phyloP scores from a whole-genome alignment of 371 early-diverging fungal species.

The Mucor saturninus region DNA sequence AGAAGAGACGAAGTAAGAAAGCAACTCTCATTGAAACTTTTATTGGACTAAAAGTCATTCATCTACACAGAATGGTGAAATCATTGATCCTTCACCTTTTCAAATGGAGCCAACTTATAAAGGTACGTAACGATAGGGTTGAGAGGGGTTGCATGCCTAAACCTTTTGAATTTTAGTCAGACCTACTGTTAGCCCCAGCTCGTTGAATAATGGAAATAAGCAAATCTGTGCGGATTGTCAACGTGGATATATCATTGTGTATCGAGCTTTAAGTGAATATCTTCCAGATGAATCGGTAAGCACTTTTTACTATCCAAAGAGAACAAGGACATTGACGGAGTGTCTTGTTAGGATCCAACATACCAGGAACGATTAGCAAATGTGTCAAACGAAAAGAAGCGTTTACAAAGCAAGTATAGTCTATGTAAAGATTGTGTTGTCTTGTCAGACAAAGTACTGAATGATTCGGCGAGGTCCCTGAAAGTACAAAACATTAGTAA shows the following conservation, averaged over 20 bases:
- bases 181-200: no score
- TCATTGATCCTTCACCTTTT: conserved; percentile 1
- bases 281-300: conserved; percentile 13
- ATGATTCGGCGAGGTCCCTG: not conserved
- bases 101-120: not conserved
- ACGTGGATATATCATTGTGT: not conserved
- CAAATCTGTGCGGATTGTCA: not conserved
- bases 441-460: not conserved
- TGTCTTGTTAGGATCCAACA: not conserved
- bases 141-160: no score
- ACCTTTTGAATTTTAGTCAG: no score
- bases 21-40: not conserved
- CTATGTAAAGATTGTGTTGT: not conserved
- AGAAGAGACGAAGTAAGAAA: conserved; percentile 1
- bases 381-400: not conserved
- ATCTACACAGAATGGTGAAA: conserved; percentile 4
- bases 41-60: not conserved
- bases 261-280: not conserved
- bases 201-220: not conserved
- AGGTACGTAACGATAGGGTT: no score
- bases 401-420: not conserved
- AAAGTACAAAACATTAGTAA: not conserved
- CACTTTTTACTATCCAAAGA: no score
- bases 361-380: not conserved
- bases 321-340: not conserved